These are phyloP conservation scores for Populus trichocarpa DNA, from an alignment of 441 rosid species.

Conservation along the genomic window DNA sequence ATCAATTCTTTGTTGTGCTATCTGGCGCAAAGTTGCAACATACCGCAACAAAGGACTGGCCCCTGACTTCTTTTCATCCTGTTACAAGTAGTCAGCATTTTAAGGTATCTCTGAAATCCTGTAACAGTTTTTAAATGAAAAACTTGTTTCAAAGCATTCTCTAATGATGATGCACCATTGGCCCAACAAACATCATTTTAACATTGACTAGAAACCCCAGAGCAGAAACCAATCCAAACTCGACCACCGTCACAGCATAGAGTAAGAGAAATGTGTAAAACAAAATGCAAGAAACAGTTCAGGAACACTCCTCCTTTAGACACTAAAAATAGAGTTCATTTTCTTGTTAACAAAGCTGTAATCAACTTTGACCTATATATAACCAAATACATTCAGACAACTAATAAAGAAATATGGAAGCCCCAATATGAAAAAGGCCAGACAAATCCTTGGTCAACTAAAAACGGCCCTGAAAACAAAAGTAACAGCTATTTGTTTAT, in stretches of 20 bases:
- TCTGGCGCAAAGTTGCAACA: slow-evolving; percentile 45
- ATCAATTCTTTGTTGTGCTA: slow-evolving; percentile 66
- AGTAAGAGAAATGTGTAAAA: neutral
- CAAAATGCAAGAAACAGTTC: neutral
- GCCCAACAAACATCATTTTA: neutral
- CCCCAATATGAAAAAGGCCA: neutral
- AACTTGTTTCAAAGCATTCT: neutral
- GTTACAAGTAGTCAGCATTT: slow-evolving; percentile 5
- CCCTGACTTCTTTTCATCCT: slow-evolving; percentile 64
- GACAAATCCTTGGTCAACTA: neutral
- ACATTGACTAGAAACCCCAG: neutral
- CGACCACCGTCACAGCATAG: neutral
- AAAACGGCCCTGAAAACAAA: neutral
- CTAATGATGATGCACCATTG: neutral
- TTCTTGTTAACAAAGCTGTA: too few species aligned
- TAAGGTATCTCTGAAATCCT: too few species aligned
- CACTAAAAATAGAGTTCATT: neutral
- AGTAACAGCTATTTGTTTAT: neutral
- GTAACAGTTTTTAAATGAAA: too few species aligned
- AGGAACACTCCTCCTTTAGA: neutral
- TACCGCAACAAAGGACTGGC: slow-evolving; percentile 68
- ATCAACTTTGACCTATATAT: too few species aligned
- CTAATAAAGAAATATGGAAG: neutral
- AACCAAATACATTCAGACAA: too few species aligned
- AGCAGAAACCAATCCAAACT: too few species aligned